Evolutionary conservation across 2,329 filamentous ascomycete species (phyloP).

Genomic region (Clonostachys rosea): DNA sequence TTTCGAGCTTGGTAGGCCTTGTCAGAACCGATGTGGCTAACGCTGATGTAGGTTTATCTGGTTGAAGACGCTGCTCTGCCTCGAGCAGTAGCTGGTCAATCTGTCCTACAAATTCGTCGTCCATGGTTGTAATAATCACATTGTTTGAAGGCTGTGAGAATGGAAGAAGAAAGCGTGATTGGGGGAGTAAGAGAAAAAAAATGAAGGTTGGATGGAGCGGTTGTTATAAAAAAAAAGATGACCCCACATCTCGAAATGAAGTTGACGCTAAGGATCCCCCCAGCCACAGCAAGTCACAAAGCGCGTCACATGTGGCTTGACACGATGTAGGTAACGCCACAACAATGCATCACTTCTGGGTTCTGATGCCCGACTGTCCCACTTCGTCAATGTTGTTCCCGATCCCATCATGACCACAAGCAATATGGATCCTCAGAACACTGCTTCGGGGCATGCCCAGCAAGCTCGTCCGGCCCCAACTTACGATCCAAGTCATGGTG

Average conservation of each 20-base stretch:
- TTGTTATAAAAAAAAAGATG: background rate
- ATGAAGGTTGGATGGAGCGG: background rate
- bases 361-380: conserved; percentile 13
- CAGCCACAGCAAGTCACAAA: no score
- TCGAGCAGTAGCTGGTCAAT: conserved; percentile 23
- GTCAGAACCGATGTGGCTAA: conserved; percentile 5
- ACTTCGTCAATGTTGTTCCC: conserved; percentile 6
- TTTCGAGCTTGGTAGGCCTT: background rate
- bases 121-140: conserved; percentile 13
- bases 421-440: conserved; percentile 33
- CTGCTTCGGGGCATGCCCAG: conserved; percentile 50
- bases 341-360: background rate
- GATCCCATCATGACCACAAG: conserved; percentile 3
- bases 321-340: background rate
- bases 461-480: conserved; percentile 55
- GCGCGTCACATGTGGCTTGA: no score
- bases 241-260: background rate
- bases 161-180: background rate
- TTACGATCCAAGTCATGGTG: conserved; percentile 71
- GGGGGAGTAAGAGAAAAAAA: background rate
- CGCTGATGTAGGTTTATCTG: conserved; percentile 6
- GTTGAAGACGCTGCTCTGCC: conserved; percentile 23
- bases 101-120: conserved; percentile 17
- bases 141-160: background rate
- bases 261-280: background rate